Conservation (phyloP, 371 early-diverging fungal genomes). For the Haplosporangium sp. region DNA sequence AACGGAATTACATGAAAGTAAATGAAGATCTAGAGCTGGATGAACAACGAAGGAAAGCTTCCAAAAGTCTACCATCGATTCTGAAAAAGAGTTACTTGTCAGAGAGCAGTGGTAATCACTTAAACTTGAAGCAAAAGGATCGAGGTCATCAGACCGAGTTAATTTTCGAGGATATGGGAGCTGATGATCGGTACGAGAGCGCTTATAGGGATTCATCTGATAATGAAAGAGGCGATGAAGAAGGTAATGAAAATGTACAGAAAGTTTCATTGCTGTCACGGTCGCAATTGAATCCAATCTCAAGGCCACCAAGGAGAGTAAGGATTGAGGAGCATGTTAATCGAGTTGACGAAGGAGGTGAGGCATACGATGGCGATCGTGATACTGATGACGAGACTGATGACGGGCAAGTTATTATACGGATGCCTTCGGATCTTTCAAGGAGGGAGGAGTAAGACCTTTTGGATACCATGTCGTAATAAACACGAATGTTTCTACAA, state of each 20-base stretch:
- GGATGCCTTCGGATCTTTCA: slow-evolving; percentile 11
- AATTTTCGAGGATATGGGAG: slow-evolving; percentile 39
- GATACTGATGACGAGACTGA: slow-evolving; percentile 26
- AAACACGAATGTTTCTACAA: neutral
- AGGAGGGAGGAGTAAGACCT: slow-evolving; percentile 3
- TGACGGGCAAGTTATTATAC: slow-evolving; percentile 26
- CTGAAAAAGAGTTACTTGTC: slow-evolving; percentile 35
- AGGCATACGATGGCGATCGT: slow-evolving; percentile 3
- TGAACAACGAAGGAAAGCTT: slow-evolving; percentile 15
- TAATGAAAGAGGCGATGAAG: slow-evolving; percentile 7
- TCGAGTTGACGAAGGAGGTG: slow-evolving; percentile 1
- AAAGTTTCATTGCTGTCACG: slow-evolving; percentile 30
- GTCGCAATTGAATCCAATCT: slow-evolving; percentile 24
- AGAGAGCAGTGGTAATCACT: slow-evolving; percentile 5
- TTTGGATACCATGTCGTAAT: neutral
- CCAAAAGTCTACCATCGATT: slow-evolving; percentile 31
- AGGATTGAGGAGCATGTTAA: slow-evolving; percentile 17
- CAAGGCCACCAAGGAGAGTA: slow-evolving; percentile 18
- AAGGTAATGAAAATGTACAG: slow-evolving; percentile 12
- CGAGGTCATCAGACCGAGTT: slow-evolving; percentile 29
- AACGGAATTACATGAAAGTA: slow-evolving; percentile 46
- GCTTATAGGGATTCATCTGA: slow-evolving; percentile 13
- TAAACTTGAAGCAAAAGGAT: neutral
- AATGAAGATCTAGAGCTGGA: slow-evolving; percentile 35
- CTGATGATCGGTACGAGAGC: slow-evolving; percentile 15